These are phyloP conservation scores for Gastrolobium villosum DNA, from an alignment of 306 rosid genomes.

Conservation along the genomic window DNA sequence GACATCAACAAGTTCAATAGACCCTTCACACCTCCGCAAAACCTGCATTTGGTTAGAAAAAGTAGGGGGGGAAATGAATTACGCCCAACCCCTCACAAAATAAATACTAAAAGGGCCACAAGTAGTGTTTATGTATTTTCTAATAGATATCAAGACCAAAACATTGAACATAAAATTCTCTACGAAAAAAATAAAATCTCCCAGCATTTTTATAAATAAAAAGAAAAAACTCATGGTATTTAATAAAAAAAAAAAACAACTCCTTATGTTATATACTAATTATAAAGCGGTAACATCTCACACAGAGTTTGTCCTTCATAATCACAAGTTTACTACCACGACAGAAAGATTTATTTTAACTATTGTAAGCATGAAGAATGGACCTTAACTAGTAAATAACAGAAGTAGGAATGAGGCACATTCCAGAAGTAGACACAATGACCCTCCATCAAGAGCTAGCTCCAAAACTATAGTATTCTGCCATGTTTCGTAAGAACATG, in stretches of 20 bases:
- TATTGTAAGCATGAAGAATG: conserved; percentile 6
- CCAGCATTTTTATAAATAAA: background rate
- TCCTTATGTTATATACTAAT: background rate
- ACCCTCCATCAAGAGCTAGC: conserved; percentile 45
- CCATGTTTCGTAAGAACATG: background rate
- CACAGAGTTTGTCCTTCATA: conserved; percentile 24
- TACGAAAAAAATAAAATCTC: background rate
- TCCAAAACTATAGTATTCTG: conserved; percentile 19
- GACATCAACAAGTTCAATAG: conserved; percentile 85
- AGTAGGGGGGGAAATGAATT: conserved; percentile 6
- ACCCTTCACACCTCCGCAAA: conserved; percentile 75
- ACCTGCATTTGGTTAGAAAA: conserved; percentile 60
- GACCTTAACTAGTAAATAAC: conserved; percentile 3
- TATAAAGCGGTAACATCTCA: conserved; percentile 12
- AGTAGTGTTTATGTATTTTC: conserved; percentile 12
- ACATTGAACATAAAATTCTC: background rate
- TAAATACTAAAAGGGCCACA: conserved; percentile 29
- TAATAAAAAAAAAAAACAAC: conserved; percentile 21
- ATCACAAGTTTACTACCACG: background rate
- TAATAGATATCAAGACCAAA: conserved; percentile 1
- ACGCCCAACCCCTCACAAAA: background rate
- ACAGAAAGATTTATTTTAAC: conserved; percentile 14
- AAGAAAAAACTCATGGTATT: background rate
- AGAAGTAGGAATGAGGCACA: conserved; percentile 18
- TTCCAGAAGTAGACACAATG: background rate